Conservation (phyloP, 441 rosid genomes). For the Euphorbia schlechtendalii region DNA sequence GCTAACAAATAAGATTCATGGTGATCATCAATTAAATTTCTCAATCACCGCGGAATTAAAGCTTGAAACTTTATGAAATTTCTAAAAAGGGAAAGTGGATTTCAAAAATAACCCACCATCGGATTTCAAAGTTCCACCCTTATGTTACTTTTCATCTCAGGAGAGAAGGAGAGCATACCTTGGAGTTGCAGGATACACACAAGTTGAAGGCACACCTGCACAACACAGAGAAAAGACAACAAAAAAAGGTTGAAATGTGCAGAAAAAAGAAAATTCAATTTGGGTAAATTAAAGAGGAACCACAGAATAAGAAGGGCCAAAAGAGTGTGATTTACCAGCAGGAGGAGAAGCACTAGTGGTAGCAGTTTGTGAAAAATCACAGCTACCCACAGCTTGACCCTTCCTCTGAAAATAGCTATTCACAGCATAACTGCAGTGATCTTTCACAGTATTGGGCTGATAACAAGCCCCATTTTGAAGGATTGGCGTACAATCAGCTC, state of each 20-base stretch:
- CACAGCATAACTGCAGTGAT: constrained; percentile 90
- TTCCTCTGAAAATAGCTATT: constrained; percentile 86
- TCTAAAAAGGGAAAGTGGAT: background rate
- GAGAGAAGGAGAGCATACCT: constrained; percentile 38
- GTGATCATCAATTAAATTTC: too few species aligned
- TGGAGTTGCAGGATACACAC: constrained; percentile 57
- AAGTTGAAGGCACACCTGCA: constrained; percentile 50
- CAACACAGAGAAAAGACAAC: constrained; percentile 13
- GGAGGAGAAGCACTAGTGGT: constrained; percentile 40
- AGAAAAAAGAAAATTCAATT: too few species aligned
- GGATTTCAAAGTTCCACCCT: background rate
- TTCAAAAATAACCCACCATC: constrained; percentile 1
- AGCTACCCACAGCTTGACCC: constrained; percentile 49
- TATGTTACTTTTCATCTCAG: too few species aligned
- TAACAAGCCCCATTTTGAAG: constrained; percentile 59
- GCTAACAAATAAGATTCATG: too few species aligned
- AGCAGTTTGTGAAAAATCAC: constrained; percentile 74
- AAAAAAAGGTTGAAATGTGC: too few species aligned
- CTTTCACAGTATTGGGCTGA: constrained; percentile 75
- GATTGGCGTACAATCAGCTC: constrained; percentile 77
- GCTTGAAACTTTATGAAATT: constrained; percentile 3
- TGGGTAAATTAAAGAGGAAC: too few species aligned
- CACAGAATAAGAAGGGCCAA: too few species aligned
- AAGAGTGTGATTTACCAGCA: constrained; percentile 31
- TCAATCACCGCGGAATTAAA: background rate